Evolutionary conservation across 164 flowering plant genomes (phyloP), one percentile per base, ranked within the genome.

Genomic region (Umbellularia californica): DNA sequence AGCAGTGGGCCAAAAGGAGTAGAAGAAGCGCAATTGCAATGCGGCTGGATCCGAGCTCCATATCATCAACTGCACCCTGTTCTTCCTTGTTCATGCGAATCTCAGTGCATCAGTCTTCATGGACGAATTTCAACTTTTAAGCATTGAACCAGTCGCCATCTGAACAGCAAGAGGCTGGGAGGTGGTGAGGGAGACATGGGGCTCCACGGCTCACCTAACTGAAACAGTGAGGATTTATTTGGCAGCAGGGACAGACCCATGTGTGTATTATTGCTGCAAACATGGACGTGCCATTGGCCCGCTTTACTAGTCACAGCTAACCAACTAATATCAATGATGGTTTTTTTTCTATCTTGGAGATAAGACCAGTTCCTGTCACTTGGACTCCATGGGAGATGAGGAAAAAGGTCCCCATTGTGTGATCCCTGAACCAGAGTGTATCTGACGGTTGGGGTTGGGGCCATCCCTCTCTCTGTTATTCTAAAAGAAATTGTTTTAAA

Each of bases 121-220:
- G 71, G 19, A 24, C 3, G 7, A 63, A 35, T 58, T 60, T 55
- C 67, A 77, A 30, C 64, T 79, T 85, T 77, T 72, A 74, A 78
- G 15, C 77, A 81, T 74, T 75, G 84, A 79, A 79, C 78, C 70
- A 2, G 84, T 86, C 88, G 4, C 74, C 70, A 80, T 88, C 89
- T 9, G 47, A 80, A 84, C 84, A 84, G 85, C 86, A 77, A 72
- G 35, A 73, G 78, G 81, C n/a, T 74, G 83, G 76, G 23, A 74
- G 81, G 80, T 23, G 68, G 15, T 2, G 22, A 41, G 69, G 47
- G 17, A 15, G 60, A 55, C 20, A 4, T 15, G 60, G 60, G 60
- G 60, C 60, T 55, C 41, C 83, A 83, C 72, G 73, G 69, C 35
- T 22, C 55, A 62, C 60, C 69, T 33, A 52, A 58, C 63, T 64